Conservation (phyloP, 139 green algal species). For the Bryopsis sp. region DNA sequence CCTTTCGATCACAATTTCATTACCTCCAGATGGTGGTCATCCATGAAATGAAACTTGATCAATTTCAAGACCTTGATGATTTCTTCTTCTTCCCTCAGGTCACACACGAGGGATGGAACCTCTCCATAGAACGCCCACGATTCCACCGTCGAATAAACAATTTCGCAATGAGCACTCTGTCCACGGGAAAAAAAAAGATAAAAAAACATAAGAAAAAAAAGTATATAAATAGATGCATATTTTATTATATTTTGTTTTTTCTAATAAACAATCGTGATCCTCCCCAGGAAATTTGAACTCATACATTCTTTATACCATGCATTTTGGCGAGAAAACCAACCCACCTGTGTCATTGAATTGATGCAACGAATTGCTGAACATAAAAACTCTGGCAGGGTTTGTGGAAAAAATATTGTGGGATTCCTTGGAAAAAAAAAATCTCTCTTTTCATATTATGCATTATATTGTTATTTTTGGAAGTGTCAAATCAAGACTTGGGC, state of each 20-base stretch:
- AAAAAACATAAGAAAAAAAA: too few species aligned
- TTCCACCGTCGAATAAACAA: neutral
- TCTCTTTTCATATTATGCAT: too few species aligned
- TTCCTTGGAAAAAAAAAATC: too few species aligned
- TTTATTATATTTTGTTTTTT: neutral
- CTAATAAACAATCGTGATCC: neutral
- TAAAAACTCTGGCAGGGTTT: too few species aligned
- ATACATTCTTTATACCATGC: neutral
- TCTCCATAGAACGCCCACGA: conserved; percentile 11
- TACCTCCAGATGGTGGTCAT: conserved; percentile 7
- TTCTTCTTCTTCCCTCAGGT: conserved; percentile 20
- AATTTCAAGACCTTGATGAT: conserved; percentile 38
- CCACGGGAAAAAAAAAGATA: too few species aligned
- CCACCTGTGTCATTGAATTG: too few species aligned
- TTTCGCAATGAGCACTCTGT: neutral
- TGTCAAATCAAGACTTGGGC: too few species aligned
- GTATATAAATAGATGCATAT: neutral
- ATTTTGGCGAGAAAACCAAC: neutral
- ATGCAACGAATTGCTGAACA: too few species aligned
- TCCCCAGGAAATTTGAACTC: neutral
- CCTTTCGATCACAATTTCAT: too few species aligned
- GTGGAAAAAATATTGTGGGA: too few species aligned
- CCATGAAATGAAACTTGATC: conserved; percentile 52
- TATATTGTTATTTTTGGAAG: too few species aligned
- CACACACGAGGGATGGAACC: neutral